Evolutionary conservation across 2,329 filamentous ascomycete genomes (phyloP), one percentile per base, ranked within the genome.

Genomic region (Fusarium pseudoanthophilum): DNA sequence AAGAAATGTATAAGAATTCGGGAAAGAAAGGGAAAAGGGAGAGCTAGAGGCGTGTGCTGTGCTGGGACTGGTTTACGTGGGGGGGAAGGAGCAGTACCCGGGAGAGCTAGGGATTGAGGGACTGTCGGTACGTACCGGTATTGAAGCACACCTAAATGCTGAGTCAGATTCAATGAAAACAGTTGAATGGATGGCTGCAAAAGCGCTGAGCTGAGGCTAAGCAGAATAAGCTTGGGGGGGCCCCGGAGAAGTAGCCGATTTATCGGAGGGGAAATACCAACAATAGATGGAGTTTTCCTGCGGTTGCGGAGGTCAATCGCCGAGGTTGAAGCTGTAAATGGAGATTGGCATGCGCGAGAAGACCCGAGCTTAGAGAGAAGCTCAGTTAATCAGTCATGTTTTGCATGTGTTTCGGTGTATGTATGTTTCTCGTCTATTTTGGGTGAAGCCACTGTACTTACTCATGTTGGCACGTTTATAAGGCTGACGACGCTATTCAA

Each of bases 11-110:
- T 55, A 43, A 59, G 59, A 64, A 59, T 60, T 32, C 46, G 55
- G 64, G 64, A 62, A 53, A 53, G 52, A 46, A 66, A 58, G 43
- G 60, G 46, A 64, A 57, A 60, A 63, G 69, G 39, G 65, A 60
- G 59, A 75, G 75, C 75, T 76, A 73, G 71, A 73, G 71, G 75
- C 70, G 74, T 75, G 70, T 34, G 60, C 53, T 73, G 65, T 34
- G 60, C 42, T 72, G 65, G 60, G 67, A 61, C 49, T 36, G 62
- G 58, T 51, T 24, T 72, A 57, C 58, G 70, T 72, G 70, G 64
- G 69, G 65, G 69, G 42, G 34, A 52, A 67, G 51, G 52, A 66
- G 39, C 37, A 64, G 40, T 39, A 67, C 64, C 49, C 51, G 51
- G 64, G 60, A 67, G 60, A 65, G 64, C 60, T 53, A 53, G 55